A percentile compares a stretch with the other conserved stretches of the same genome.
Evolutionary conservation across 345 rosid species (phyloP).

Genomic region (Cardamine resedifolia): DNA sequence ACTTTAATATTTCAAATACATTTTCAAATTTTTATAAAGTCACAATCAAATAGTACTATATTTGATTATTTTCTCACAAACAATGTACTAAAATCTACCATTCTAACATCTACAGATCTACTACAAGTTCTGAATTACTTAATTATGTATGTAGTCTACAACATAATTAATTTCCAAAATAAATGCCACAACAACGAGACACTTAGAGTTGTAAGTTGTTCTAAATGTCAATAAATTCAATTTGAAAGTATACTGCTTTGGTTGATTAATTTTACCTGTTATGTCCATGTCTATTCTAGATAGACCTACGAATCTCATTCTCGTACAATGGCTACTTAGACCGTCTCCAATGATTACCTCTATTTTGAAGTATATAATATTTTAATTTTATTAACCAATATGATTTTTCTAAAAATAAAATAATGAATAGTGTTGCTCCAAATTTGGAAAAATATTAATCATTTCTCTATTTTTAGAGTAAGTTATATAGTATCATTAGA

Average conservation of each 20-base stretch:
- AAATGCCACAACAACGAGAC: slow-evolving; percentile 6
- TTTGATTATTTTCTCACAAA: background rate
- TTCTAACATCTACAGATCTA: slow-evolving; percentile 4
- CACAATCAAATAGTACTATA: background rate
- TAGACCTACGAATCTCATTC: slow-evolving; percentile 4
- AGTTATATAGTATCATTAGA: no score
- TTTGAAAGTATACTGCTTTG: background rate
- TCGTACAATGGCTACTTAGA: slow-evolving; percentile 10
- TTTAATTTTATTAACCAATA: no score
- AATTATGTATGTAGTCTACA: background rate
- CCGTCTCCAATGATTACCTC: no score
- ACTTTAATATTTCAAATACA: background rate
- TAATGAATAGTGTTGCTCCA: no score
- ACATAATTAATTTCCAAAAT: background rate
- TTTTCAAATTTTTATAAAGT: no score
- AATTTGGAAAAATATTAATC: no score
- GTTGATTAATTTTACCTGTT: slow-evolving; percentile 15
- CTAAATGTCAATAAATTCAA: background rate
- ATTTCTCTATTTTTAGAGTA: no score
- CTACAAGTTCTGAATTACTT: background rate
- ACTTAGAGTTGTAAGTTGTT: background rate
- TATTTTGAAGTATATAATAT: no score
- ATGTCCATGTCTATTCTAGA: background rate
- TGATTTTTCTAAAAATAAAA: no score
- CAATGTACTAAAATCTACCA: slow-evolving; percentile 1